These are phyloP conservation scores for Papiliotrema fonsecae DNA, from an alignment of 1,284 basidiomycete genomes.

Conservation along the genomic window DNA sequence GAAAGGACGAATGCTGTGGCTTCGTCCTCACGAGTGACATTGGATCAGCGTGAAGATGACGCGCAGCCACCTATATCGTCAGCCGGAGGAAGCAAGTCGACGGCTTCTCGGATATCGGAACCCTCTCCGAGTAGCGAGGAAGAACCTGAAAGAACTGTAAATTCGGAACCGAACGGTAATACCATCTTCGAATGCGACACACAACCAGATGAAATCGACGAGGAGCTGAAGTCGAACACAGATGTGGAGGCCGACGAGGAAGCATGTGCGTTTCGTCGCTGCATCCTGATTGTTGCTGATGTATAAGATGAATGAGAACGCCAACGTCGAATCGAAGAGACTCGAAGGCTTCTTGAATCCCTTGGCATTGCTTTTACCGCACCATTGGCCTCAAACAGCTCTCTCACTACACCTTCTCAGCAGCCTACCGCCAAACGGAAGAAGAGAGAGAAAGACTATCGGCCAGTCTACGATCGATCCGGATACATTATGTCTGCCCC, in stretches of 20 bases:
- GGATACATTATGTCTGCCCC: slow-evolving; percentile 31
- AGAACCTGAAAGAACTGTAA: too few species aligned
- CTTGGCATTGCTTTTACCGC: slow-evolving; percentile 13
- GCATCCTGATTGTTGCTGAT: not conserved
- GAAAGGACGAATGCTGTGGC: too few species aligned
- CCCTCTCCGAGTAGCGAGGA: too few species aligned
- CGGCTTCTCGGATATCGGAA: too few species aligned
- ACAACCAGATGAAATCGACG: not conserved
- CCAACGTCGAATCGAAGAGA: slow-evolving; percentile 22
- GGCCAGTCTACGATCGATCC: slow-evolving; percentile 21
- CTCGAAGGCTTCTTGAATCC: slow-evolving; percentile 15
- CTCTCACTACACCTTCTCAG: not conserved
- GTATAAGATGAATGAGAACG: slow-evolving; percentile 27
- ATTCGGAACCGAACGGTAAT: too few species aligned
- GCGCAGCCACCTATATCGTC: too few species aligned
- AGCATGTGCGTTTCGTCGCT: not conserved
- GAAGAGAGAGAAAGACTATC: slow-evolving; percentile 1
- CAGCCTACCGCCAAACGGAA: not conserved
- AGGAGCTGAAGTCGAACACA: too few species aligned
- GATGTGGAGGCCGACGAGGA: not conserved
- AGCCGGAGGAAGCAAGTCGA: too few species aligned
- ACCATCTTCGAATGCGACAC: too few species aligned
- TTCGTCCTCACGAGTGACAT: too few species aligned
- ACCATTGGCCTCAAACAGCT: slow-evolving; percentile 1
- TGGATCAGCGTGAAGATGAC: too few species aligned